Conservation (phyloP, 768 basidiomycete genomes). For the Serendipita sp. region DNA sequence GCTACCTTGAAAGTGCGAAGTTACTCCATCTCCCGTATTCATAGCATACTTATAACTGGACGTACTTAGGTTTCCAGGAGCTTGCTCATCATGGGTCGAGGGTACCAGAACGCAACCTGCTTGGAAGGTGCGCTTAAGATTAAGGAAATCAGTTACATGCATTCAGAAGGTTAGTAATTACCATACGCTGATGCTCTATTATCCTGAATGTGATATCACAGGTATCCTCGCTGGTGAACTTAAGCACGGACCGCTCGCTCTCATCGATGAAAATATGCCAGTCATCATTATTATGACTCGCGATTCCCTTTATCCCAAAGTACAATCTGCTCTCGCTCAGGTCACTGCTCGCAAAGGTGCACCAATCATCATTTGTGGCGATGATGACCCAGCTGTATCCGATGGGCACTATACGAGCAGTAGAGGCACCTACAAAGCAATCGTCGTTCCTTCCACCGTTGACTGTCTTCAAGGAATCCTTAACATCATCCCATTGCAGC, state of each 20-base stretch:
- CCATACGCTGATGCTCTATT: conserved; percentile 22
- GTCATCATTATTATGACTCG: conserved; percentile 99
- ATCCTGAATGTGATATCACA: conserved; percentile 36
- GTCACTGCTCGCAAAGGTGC: conserved; percentile 96
- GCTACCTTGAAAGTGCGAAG: conserved; percentile 35
- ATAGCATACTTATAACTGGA: conserved; percentile 13
- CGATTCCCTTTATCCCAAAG: conserved; percentile 96
- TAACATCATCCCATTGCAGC: conserved; percentile 92
- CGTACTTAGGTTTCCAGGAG: conserved; percentile 43
- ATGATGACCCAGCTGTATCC: conserved; percentile 44
- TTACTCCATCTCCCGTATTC: neutral
- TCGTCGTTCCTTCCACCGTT: conserved; percentile 87
- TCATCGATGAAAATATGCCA: conserved; percentile 97
- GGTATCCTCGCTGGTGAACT: conserved; percentile 96
- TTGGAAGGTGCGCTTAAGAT: conserved; percentile 97
- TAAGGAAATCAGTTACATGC: conserved; percentile 89
- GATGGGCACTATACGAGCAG: conserved; percentile 47
- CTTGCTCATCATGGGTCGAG: conserved; percentile 90
- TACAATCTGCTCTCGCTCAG: conserved; percentile 88
- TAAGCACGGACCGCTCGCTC: conserved; percentile 94
- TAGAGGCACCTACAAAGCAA: conserved; percentile 41
- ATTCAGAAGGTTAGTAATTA: conserved; percentile 22
- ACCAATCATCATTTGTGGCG: conserved; percentile 90
- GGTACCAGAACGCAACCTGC: conserved; percentile 98
- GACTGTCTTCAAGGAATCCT: conserved; percentile 90